These are phyloP conservation scores for Ustilago cynodontis DNA, from an alignment of 1,284 basidiomycete genomes.

Conservation along the genomic window DNA sequence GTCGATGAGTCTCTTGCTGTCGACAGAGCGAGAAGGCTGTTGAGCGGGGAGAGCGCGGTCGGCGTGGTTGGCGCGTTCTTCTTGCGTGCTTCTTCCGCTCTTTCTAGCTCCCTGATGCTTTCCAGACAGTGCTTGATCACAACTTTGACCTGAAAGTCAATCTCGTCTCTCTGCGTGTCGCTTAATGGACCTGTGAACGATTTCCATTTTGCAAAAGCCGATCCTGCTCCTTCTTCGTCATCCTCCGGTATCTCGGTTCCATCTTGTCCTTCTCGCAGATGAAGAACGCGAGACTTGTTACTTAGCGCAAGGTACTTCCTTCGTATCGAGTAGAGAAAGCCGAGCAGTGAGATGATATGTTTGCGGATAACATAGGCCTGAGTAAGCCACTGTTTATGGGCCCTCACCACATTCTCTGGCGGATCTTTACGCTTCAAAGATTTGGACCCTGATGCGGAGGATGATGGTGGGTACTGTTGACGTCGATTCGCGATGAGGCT, in stretches of 20 bases:
- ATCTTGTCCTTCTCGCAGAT: slow-evolving; percentile 24
- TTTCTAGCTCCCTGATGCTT: slow-evolving; percentile 85
- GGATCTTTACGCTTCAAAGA: slow-evolving; percentile 37
- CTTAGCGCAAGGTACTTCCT: slow-evolving; percentile 53
- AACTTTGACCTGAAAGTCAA: slow-evolving; percentile 86
- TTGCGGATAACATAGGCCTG: slow-evolving; percentile 55
- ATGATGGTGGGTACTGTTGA: slow-evolving; percentile 39
- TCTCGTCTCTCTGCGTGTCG: slow-evolving; percentile 88
- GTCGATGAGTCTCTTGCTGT: slow-evolving; percentile 51
- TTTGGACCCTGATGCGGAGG: slow-evolving; percentile 21
- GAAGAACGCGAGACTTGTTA: slow-evolving; percentile 29
- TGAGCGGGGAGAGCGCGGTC: slow-evolving; percentile 23
- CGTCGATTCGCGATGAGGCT: slow-evolving; percentile 31
- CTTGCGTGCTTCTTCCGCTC: slow-evolving; percentile 76
- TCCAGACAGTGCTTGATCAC: slow-evolving; percentile 85
- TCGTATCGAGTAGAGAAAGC: slow-evolving; percentile 55
- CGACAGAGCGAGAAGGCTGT: slow-evolving; percentile 40
- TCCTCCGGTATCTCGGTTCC: slow-evolving; percentile 29
- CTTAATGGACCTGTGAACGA: slow-evolving; percentile 77
- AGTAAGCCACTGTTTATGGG: slow-evolving; percentile 46
- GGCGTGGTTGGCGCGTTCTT: slow-evolving; percentile 51
- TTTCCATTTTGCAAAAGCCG: slow-evolving; percentile 60
- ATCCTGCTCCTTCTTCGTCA: slow-evolving; percentile 19
- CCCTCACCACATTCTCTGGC: slow-evolving; percentile 40
- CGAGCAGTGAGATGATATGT: slow-evolving; percentile 49